Base-by-base conservation (phyloP, 2,329 filamentous ascomycete genomes). In the Cladosporium sp. region DNA sequence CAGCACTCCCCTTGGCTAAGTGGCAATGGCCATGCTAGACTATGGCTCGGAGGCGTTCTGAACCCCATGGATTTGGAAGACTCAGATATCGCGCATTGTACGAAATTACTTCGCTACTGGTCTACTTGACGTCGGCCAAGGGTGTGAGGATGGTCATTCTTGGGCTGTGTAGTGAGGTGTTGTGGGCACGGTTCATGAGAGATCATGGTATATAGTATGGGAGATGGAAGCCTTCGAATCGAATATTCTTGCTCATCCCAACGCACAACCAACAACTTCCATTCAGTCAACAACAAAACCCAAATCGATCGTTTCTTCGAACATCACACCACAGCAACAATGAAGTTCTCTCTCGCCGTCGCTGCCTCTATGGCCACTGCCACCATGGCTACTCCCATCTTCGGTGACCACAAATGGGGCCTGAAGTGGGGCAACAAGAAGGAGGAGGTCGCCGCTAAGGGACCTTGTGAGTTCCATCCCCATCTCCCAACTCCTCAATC, bases 261-360 rank as follows among this genome's bases (percentile, higher is more conserved):
- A 29, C 34, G 32, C 43, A 47, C 44, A 40, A 20, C n/a, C n/a
- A n/a, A n/a, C n/a, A n/a, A n/a, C n/a, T n/a, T n/a, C n/a, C n/a
- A n/a, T n/a, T 17, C 20, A 38, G 11, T 32, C 43, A 29, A 19
- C 32, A 37, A 27, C 8, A 11, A 2, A 32, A 32, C n/a, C 30
- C 4, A 3, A n/a, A 32, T 4, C 30, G n/a, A n/a, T 32, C 30
- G 12, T 12, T 32, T 12, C 30, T 4, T 3, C 30, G 30, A 32
- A 32, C 30, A 32, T n/a, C 6, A 32, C 30, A 32, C 4, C 12
- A 12, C 34, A 47, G 32, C 36, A 39, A 7, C 4, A 8, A 47
- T 47, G 44, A 47, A 47, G 44, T 47, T 47, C 44, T 40, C 44
- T 22, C 44, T 47, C 24, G 44, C 44, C 24, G 13, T 47, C 44